Percentiles rank a stretch among this genome's conserved stretches.
Evolutionary conservation across 192 early-diverging fungal genomes (phyloP).

Genomic region (Lunasporangiospora selenospora): DNA sequence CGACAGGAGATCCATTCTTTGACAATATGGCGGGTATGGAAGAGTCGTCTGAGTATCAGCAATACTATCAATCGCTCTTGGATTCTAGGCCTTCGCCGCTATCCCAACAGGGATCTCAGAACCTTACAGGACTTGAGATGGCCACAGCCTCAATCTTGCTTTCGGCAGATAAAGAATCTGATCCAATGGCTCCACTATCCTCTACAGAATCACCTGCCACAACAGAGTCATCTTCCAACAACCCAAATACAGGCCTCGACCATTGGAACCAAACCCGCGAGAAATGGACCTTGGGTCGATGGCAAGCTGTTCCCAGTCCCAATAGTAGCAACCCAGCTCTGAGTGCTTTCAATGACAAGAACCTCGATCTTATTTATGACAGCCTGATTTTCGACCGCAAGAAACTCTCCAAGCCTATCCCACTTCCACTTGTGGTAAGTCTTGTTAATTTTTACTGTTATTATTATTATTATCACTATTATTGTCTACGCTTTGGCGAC

Average conservation of each 20-base stretch:
- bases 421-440: constrained; percentile 55
- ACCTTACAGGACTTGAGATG: neutral
- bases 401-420: constrained; percentile 53
- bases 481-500: no score
- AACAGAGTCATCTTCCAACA: neutral
- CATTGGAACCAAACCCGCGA: constrained; percentile 57
- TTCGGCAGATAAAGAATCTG: no score
- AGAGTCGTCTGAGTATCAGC: constrained; percentile 16
- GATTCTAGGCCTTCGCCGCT: no score
- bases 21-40: constrained; percentile 48
- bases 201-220: neutral
- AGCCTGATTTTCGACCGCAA: constrained; percentile 50
- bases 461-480: constrained; percentile 9
- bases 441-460: neutral
- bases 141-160: neutral
- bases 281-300: constrained; percentile 49
- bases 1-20: constrained; percentile 45
- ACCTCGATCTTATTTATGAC: constrained; percentile 53
- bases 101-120: no score
- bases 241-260: constrained; percentile 42
- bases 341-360: constrained; percentile 28
- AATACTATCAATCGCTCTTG: neutral
- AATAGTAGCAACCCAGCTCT: constrained; percentile 42
- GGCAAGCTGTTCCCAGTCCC: constrained; percentile 25
- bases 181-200: neutral